These are phyloP conservation scores for Scedosporium dehoogii DNA, from an alignment of 2,329 filamentous ascomycete species.

Conservation along the genomic window DNA sequence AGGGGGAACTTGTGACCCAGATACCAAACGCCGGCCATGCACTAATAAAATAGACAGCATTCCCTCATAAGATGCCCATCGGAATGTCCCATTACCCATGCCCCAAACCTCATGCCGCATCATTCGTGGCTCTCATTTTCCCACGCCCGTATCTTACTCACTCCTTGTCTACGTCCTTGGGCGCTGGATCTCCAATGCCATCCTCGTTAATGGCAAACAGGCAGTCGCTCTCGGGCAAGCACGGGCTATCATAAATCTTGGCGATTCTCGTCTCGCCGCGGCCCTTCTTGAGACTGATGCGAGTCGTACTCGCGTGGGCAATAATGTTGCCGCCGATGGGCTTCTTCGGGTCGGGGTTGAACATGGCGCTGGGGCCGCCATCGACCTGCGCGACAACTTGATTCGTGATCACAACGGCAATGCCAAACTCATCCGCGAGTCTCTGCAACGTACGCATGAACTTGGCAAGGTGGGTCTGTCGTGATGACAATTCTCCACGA, in stretches of 20 bases:
- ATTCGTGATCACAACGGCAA: slow-evolving; percentile 97
- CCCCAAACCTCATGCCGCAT: neutral
- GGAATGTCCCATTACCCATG: neutral
- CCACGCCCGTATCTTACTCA: neutral
- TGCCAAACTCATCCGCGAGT: slow-evolving; percentile 77
- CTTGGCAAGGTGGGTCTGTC: slow-evolving; percentile 81
- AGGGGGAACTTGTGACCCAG: too few relatives aligned
- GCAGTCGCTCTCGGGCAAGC: slow-evolving; percentile 90
- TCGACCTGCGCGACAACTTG: slow-evolving; percentile 98
- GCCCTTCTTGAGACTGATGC: slow-evolving; percentile 91
- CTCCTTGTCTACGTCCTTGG: slow-evolving; percentile 83
- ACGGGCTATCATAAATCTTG: slow-evolving; percentile 98
- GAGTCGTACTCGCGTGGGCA: slow-evolving; percentile 90
- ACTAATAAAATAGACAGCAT: too few relatives aligned
- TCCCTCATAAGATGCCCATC: too few relatives aligned
- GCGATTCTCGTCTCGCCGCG: slow-evolving; percentile 91
- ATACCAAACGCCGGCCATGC: too few relatives aligned
- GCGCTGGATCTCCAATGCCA: slow-evolving; percentile 88
- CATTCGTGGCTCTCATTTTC: neutral
- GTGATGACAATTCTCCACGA: slow-evolving; percentile 89
- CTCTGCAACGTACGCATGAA: slow-evolving; percentile 80
- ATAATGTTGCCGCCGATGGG: slow-evolving; percentile 99
- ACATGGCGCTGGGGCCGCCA: slow-evolving; percentile 93
- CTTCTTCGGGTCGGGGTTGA: slow-evolving; percentile 98
- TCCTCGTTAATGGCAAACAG: slow-evolving; percentile 96